phyloP scores from a whole-genome alignment of 2,329 filamentous ascomycete genomes.

The Blastomyces percursus region DNA sequence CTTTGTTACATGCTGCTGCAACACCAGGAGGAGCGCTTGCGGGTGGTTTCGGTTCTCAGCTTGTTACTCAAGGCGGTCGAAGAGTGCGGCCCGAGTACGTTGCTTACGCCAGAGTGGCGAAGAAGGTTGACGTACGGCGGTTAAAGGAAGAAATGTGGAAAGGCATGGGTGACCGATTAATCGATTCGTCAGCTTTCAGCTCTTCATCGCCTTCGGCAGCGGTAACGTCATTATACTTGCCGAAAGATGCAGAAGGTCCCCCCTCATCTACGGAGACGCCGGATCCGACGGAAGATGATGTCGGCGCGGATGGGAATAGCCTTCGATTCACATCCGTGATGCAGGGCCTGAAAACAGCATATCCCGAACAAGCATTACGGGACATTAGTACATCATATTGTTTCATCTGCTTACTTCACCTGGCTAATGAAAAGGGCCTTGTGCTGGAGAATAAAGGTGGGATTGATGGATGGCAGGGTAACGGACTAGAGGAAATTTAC shows the following conservation, averaged over 20 bases:
- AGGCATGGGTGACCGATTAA: conserved; percentile 43
- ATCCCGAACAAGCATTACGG: conserved; percentile 72
- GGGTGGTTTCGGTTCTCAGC: conserved; percentile 50
- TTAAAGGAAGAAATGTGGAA: conserved; percentile 57
- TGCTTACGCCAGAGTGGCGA: conserved; percentile 54
- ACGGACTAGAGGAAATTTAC: conserved; percentile 36
- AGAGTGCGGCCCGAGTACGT: conserved; percentile 54
- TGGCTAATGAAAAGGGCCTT: conserved; percentile 88
- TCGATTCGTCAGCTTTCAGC: conserved; percentile 25
- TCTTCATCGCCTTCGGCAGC: conserved; percentile 14
- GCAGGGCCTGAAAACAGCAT: conserved; percentile 76
- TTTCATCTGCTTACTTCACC: conserved; percentile 83
- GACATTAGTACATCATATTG: conserved; percentile 91
- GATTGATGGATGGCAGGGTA: conserved; percentile 12
- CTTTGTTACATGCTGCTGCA: conserved; percentile 31
- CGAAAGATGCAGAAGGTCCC: conserved; percentile 10
- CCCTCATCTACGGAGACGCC: conserved; percentile 28
- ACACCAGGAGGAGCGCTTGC: conserved; percentile 34
- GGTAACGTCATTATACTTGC: conserved; percentile 3
- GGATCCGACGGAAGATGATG: conserved; percentile 18
- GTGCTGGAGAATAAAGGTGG: conserved; percentile 52
- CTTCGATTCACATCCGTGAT: conserved; percentile 87
- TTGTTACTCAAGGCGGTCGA: conserved; percentile 49
- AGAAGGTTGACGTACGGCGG: conserved; percentile 55
- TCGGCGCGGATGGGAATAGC: conserved; percentile 30